Conservation (phyloP, 306 rosid species). For the Casuarina cunninghamiana region DNA sequence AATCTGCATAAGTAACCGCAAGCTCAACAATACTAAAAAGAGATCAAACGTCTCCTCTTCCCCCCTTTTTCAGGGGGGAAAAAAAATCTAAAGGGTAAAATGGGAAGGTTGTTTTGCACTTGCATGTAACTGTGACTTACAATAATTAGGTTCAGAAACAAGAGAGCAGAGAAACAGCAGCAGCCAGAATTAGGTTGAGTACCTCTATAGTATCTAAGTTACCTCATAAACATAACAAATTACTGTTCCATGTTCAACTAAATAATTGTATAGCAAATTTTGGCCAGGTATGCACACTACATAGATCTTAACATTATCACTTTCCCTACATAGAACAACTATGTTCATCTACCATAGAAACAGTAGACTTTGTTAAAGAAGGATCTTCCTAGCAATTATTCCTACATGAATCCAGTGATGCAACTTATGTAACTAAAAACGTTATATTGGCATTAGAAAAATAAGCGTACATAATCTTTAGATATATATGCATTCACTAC, state of each 20-base stretch:
- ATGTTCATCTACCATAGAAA: background rate
- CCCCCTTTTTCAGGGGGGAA: background rate
- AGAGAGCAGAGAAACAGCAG: background rate
- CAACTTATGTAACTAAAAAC: background rate
- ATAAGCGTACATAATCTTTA: too few relatives aligned
- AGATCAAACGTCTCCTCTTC: background rate
- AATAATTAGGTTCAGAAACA: background rate
- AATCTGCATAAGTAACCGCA: slow-evolving; percentile 55
- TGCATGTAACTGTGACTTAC: background rate
- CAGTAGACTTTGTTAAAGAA: background rate
- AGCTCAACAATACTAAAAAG: slow-evolving; percentile 17
- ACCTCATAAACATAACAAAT: background rate
- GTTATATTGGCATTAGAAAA: background rate
- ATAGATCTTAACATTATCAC: background rate
- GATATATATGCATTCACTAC: background rate
- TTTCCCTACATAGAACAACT: background rate
- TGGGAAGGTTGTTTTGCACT: background rate
- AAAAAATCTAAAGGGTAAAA: background rate
- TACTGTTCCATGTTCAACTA: background rate
- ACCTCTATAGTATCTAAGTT: background rate
- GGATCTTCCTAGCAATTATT: background rate
- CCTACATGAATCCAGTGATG: background rate
- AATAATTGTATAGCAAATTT: background rate
- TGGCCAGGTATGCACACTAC: background rate
- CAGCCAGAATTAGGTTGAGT: background rate